Percentiles rank a stretch among this genome's conserved stretches.
phyloP scores from a whole-genome alignment of 768 basidiomycete genomes.

The Lactarius akahatsu region DNA sequence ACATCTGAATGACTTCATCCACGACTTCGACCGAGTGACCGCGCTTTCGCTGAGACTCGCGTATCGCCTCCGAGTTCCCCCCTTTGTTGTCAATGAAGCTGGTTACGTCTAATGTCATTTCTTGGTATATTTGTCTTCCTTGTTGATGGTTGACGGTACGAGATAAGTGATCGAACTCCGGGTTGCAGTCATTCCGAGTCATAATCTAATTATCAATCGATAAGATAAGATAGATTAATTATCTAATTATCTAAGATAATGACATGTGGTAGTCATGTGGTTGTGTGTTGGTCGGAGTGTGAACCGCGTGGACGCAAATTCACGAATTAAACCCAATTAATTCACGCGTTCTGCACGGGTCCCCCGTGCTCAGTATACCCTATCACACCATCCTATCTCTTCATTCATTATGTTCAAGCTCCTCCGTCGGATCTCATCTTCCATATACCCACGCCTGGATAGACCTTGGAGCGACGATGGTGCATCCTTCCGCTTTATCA shows the following conservation, averaged over 20 bases:
- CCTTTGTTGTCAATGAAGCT: constrained; percentile 86
- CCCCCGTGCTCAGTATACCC: constrained; percentile 7
- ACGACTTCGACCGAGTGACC: constrained; percentile 88
- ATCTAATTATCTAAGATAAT: constrained; percentile 16
- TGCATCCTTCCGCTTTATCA: constrained; percentile 24
- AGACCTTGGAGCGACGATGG: constrained; percentile 78
- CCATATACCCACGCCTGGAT: constrained; percentile 67
- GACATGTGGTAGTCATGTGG: constrained; percentile 5
- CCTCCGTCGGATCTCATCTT: constrained; percentile 67
- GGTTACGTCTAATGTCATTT: constrained; percentile 81
- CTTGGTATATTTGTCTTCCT: not conserved
- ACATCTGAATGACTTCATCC: constrained; percentile 91
- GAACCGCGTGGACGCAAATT: constrained; percentile 17
- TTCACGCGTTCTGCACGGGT: constrained; percentile 2
- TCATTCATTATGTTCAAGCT: constrained; percentile 58
- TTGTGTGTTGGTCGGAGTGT: constrained; percentile 21
- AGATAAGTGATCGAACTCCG: not conserved
- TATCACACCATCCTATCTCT: not conserved
- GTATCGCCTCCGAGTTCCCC: constrained; percentile 86
- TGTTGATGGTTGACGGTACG: constrained; percentile 1
- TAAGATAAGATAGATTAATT: constrained; percentile 13
- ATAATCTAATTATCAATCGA: constrained; percentile 3
- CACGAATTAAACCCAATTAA: constrained; percentile 7
- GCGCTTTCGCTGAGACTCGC: constrained; percentile 90
- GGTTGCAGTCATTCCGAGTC: not conserved